Evolutionary conservation across 2,329 filamentous ascomycete genomes (phyloP).

Genomic region (Colletotrichum destructivum): DNA sequence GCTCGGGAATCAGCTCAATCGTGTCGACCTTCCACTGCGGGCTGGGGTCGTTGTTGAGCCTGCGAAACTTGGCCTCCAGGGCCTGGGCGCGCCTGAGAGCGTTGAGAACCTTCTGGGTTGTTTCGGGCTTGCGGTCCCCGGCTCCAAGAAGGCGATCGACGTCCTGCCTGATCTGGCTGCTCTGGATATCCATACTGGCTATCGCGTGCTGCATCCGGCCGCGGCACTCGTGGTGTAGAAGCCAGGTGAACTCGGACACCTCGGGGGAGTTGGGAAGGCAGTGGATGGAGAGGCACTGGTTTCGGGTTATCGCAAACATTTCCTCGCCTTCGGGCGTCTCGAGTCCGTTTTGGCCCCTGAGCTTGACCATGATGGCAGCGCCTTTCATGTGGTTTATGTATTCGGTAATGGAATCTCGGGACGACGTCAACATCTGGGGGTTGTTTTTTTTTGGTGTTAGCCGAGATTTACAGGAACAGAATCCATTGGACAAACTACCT

Average conservation of each 20-base stretch:
- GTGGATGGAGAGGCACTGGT: constrained; percentile 44
- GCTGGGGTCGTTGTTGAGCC: constrained; percentile 41
- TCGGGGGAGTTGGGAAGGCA: constrained; percentile 43
- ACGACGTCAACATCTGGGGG: constrained; percentile 39
- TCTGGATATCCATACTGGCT: constrained; percentile 43
- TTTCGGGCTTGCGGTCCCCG: constrained; percentile 38
- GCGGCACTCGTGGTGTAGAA: constrained; percentile 43
- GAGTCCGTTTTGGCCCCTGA: constrained; percentile 42
- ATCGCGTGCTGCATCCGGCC: constrained; percentile 43
- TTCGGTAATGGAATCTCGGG: constrained; percentile 41
- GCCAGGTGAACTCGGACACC: constrained; percentile 44
- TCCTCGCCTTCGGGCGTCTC: constrained; percentile 44
- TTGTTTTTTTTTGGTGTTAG: constrained; percentile 1
- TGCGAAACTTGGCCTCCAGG: constrained; percentile 39
- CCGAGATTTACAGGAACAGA: not conserved
- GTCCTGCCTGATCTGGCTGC: constrained; percentile 44
- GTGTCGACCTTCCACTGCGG: constrained; percentile 41
- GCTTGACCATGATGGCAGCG: constrained; percentile 44
- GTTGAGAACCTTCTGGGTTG: constrained; percentile 39
- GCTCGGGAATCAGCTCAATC: constrained; percentile 33
- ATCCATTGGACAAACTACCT: constrained; percentile 6
- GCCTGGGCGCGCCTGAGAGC: constrained; percentile 37
- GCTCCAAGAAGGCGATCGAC: constrained; percentile 36
- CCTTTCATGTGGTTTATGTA: constrained; percentile 46
- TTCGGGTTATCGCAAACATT: constrained; percentile 46